Conservation (phyloP, 2,329 filamentous ascomycete species). For the Hymenoscyphus occultus region DNA sequence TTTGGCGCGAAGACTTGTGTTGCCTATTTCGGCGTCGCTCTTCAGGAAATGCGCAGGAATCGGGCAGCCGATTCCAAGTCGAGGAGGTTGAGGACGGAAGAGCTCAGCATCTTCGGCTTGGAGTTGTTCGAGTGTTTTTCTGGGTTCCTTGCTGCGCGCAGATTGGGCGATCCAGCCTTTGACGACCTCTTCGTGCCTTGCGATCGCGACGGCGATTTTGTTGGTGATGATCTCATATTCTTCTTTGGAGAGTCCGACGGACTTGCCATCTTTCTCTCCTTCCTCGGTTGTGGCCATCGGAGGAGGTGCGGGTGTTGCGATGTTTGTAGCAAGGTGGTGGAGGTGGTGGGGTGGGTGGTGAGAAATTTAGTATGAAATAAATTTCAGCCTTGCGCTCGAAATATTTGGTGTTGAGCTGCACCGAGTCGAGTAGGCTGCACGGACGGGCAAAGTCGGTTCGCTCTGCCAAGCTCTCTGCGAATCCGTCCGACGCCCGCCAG, state of each 20-base stretch:
- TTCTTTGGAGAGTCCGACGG: constrained; percentile 27
- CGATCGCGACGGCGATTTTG: constrained; percentile 34
- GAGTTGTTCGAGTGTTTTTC: constrained; percentile 35
- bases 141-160: constrained; percentile 19
- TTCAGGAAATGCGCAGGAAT: constrained; percentile 33
- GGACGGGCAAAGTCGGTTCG: background rate
- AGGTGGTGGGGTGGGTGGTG: constrained; percentile 6
- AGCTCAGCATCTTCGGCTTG: constrained; percentile 35
- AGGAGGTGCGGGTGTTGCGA: background rate
- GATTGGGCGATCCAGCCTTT: constrained; percentile 34
- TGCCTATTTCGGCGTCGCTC: constrained; percentile 32
- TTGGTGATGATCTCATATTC: constrained; percentile 35
- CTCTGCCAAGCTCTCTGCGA: constrained; percentile 23
- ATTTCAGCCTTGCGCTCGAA: constrained; percentile 1
- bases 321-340: background rate
- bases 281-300: constrained; percentile 25
- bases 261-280: constrained; percentile 12
- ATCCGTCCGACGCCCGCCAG: constrained; percentile 21
- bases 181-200: constrained; percentile 35
- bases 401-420: background rate
- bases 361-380: background rate
- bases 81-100: constrained; percentile 31
- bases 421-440: background rate
- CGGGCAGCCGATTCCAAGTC: constrained; percentile 35
- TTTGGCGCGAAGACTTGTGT: constrained; percentile 35